phyloP scores from a whole-genome alignment of 306 rosid species.

The Ochetophila trinervis region DNA sequence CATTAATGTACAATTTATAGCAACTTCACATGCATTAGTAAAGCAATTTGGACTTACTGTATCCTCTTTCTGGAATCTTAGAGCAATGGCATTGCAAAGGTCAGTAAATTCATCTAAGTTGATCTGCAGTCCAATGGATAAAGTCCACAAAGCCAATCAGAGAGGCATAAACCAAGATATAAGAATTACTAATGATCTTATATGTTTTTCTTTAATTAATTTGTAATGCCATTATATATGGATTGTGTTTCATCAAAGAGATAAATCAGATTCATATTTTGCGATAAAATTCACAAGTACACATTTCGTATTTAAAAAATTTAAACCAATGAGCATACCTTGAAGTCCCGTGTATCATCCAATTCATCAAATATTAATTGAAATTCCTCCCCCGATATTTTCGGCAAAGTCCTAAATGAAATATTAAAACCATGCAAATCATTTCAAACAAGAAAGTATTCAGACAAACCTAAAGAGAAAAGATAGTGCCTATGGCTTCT shows the following conservation, averaged over 20 bases:
- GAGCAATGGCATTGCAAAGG: conserved; percentile 89
- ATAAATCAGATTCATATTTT: too few species aligned
- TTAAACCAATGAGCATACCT: conserved; percentile 41
- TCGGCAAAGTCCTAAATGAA: conserved; percentile 72
- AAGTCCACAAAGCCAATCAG: conserved; percentile 20
- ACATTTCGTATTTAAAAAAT: neutral
- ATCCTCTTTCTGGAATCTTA: conserved; percentile 81
- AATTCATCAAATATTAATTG: conserved; percentile 86
- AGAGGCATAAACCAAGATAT: neutral
- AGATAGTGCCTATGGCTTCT: neutral
- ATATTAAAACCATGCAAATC: conserved; percentile 15
- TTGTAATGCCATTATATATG: too few species aligned
- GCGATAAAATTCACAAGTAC: neutral
- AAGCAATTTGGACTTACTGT: conserved; percentile 47
- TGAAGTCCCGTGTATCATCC: conserved; percentile 78
- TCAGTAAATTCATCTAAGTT: conserved; percentile 82
- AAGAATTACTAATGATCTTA: neutral
- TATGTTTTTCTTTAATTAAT: too few species aligned
- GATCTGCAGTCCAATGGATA: conserved; percentile 47
- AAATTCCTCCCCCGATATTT: conserved; percentile 76
- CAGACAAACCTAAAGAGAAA: neutral
- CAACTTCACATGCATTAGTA: conserved; percentile 22
- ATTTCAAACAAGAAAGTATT: neutral
- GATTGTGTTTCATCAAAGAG: too few species aligned
- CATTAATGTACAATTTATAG: conserved; percentile 7